Conservation (phyloP, 176 grass and related monocot species). For the Oryza nivara region DNA sequence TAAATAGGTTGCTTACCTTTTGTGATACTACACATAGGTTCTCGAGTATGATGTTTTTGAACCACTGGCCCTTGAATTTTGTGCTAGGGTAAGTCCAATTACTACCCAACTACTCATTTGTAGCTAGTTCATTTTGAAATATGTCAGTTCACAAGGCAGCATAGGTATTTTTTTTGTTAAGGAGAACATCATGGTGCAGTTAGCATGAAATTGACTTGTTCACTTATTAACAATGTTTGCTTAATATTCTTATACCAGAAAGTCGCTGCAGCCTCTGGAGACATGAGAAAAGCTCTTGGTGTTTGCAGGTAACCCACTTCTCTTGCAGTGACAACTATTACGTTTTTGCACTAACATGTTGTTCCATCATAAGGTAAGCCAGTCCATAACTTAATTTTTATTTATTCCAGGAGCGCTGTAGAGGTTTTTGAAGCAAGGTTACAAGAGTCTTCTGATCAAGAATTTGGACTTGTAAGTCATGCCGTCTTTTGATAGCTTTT, state of each 20-base stretch:
- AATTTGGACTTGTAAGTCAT: constrained; percentile 58
- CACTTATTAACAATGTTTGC: constrained; percentile 21
- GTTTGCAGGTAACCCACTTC: constrained; percentile 76
- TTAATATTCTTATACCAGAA: constrained; percentile 62
- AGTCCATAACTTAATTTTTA: constrained; percentile 9
- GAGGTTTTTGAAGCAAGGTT: constrained; percentile 82
- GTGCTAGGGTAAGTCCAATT: constrained; percentile 80
- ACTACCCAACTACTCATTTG: neutral
- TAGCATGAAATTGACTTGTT: neutral
- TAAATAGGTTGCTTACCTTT: neutral
- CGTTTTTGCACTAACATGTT: constrained; percentile 3
- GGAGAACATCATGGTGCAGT: neutral
- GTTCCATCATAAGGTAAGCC: neutral
- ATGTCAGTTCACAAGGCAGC: neutral
- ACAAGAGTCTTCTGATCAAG: constrained; percentile 50
- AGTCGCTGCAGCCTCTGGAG: constrained; percentile 86
- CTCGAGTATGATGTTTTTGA: constrained; percentile 84
- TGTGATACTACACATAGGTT: constrained; percentile 56
- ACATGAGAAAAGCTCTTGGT: constrained; percentile 94
- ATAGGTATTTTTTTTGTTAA: constrained; percentile 1
- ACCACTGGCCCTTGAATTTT: constrained; percentile 79
- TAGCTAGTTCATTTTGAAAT: neutral
- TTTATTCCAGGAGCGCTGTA: constrained; percentile 76
- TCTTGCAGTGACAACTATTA: constrained; percentile 6
- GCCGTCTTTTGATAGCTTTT: neutral